Evolutionary conservation across 192 early-diverging fungal genomes (phyloP), one percentile per base, ranked within the genome.

Genomic region (Coemansia sp.): DNA sequence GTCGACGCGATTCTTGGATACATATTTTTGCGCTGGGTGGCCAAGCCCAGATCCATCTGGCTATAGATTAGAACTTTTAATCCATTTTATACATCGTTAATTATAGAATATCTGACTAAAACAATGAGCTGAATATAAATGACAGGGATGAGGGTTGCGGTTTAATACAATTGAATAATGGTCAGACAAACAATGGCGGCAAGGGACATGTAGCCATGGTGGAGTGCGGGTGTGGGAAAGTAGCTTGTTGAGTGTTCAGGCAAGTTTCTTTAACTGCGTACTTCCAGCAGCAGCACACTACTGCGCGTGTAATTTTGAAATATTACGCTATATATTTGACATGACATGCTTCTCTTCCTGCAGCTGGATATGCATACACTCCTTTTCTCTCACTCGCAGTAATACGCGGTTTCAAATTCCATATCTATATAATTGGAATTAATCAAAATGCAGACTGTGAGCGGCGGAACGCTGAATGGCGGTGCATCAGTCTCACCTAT

Each of bases 11-110:
- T 60, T 49, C 61, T 43, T 32, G 79, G 79, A 8, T 82, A 82
- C 39, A 21, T 58, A 5, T 62, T 73, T 21, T 60, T 82, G 14
- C 73, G 79, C 66, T 82, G 74, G 74, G 69, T 69, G 45, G 79
- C 79, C 53, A 76, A 76, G 70, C 79, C 79, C 25, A 73, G 53
- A 59, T 70, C 54, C 41, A 76, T 76, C 59, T 82, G 79, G 75
- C 53, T 64, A 4, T 64, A 57, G 19, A 23, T 19, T 57, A 27
- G 27, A 2, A 27, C 27, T 27, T 27, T 56, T 43, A 10, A 43
- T 43, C 2, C 15, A 10, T 43, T 21, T 43, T 43, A 43, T 43
- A 10, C 15, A 14, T 11, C 11, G 9, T 15, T 15, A 43, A 43
- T 10, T 43, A 14, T 43, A 15, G 41, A 27, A 27, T 27, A 27